Evolutionary conservation across 495 filamentous ascomycete genomes (phyloP).

Genomic region (Annulohypoxylon bovei): DNA sequence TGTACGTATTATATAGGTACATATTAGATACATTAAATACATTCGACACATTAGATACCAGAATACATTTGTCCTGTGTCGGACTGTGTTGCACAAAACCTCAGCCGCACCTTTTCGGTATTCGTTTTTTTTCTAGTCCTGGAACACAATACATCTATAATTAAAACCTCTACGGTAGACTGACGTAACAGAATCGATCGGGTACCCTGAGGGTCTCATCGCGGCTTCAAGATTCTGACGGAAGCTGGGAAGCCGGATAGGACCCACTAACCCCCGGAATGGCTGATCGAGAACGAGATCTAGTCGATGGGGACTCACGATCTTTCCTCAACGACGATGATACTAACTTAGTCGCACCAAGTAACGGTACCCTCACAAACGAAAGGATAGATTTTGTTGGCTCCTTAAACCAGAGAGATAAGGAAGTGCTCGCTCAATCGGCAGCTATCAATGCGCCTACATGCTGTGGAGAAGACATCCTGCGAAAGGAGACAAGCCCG

Average conservation of each 20-base stretch:
- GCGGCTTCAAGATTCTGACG: not conserved
- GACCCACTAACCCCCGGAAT: slow-evolving; percentile 22
- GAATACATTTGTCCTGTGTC: too few species aligned
- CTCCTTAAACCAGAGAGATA: not conserved
- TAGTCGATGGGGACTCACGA: slow-evolving; percentile 2
- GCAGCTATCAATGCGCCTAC: not conserved
- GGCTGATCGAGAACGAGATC: slow-evolving; percentile 23
- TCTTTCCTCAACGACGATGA: not conserved
- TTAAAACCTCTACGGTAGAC: slow-evolving; percentile 14
- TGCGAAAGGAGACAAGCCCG: not conserved
- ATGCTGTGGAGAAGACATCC: too few species aligned
- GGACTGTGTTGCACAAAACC: slow-evolving; percentile 23
- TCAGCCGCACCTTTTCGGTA: slow-evolving; percentile 25
- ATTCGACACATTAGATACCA: too few species aligned
- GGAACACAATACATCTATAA: slow-evolving; percentile 15
- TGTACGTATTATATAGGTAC: not conserved
- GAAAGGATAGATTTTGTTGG: not conserved
- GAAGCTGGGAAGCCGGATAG: not conserved
- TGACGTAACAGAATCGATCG: slow-evolving; percentile 33
- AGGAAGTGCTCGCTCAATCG: not conserved
- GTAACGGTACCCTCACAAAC: not conserved
- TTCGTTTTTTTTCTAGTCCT: slow-evolving; percentile 11
- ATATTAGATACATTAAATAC: not conserved
- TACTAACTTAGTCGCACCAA: not conserved
- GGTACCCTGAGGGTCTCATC: not conserved